Evolutionary conservation across 208 protist genomes (phyloP).

Genomic region (Trypanosoma boissoni): DNA sequence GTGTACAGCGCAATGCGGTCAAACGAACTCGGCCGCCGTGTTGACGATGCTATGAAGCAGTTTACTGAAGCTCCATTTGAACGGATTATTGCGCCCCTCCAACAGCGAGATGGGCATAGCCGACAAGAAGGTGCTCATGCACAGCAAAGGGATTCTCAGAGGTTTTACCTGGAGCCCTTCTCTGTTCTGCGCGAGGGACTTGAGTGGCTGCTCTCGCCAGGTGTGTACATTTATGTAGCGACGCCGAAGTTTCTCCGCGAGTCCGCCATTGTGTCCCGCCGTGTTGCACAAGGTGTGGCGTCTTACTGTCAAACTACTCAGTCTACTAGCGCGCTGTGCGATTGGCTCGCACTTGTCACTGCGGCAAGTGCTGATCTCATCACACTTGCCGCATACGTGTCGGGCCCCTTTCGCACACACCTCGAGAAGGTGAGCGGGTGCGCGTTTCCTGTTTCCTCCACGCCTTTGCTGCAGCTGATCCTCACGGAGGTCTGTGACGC

Average conservation of each 20-base stretch:
- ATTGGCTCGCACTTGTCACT: conserved; percentile 17
- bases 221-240: conserved; percentile 40
- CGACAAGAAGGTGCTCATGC: neutral
- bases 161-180: conserved; percentile 29
- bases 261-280: conserved; percentile 4
- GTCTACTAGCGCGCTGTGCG: conserved; percentile 9
- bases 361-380: conserved; percentile 3
- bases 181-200: conserved; percentile 22
- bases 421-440: conserved; percentile 11
- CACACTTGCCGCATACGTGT: conserved; percentile 17
- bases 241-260: conserved; percentile 42
- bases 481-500: conserved; percentile 16
- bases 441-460: conserved; percentile 6
- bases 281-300: conserved; percentile 5
- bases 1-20: conserved; percentile 70
- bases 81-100: neutral
- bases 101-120: neutral
- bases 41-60: conserved; percentile 1
- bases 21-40: conserved; percentile 34
- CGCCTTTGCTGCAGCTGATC: conserved; percentile 12
- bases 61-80: conserved; percentile 9
- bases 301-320: conserved; percentile 1
- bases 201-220: conserved; percentile 37
- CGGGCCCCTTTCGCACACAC: conserved; percentile 13
- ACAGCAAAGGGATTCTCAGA: neutral